Base-by-base conservation (phyloP, 164 flowering plant species). In the Vitis vinifera region DNA sequence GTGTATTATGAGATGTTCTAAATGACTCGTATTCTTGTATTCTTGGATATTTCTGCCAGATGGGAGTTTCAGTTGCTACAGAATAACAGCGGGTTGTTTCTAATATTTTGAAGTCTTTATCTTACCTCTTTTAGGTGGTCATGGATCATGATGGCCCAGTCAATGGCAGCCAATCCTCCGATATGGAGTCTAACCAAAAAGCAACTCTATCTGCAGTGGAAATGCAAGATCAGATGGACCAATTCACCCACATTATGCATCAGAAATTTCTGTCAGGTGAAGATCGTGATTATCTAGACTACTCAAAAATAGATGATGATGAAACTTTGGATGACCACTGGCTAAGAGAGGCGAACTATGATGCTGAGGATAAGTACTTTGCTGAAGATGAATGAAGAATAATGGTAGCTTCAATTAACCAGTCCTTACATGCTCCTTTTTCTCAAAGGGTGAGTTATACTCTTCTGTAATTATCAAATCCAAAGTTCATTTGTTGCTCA, bases 341-440 rank as follows among this genome's bases (percentile, higher is more conserved):
- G 98, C 76, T 81, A 50, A 86, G 84, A 77, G 95, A 94, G 80
- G 97, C 80, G 51, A 86, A 81, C 73, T 77, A 79, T 47, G 97
- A 94, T 73, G 95, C 99, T 0, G 99, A 94, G 76, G 97, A 94
- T 49, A 94, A 84, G 71, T 94, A 92, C 79, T 94, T 94, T 63
- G 91, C 82, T 44, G 93, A 91, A 74, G 81, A 80, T 62, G 76
- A 70, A 78, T 80, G 79, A 63, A n/a, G 59, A 16, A 23, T 56
- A 16, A 23, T 56, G 2, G 11, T 16, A 2, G 14, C 56, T 53
- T 14, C 5, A 53, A 53, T 13, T 14, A 53, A 5, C 8, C 56
- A 53, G 3, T 13, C 56, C 10, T 13, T 13, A 5, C n/a, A 13
- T 53, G 14, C n/a, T 12, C 56, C n/a, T 14, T 53, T 12, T 37